Conservation (phyloP, 1,139 yeast species). For the Yamadazyma sp. region DNA sequence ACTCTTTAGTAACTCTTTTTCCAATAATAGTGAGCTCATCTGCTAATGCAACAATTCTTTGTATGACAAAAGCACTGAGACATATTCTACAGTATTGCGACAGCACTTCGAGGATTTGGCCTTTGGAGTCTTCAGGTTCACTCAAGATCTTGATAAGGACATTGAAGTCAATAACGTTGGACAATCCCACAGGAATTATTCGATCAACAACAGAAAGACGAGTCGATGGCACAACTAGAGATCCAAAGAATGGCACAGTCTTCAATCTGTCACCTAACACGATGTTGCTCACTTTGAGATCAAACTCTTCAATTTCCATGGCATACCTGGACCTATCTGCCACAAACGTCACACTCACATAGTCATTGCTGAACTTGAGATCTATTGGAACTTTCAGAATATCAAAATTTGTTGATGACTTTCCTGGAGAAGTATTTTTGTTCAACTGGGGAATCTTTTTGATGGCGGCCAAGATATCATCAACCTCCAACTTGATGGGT, state of each 20-base stretch:
- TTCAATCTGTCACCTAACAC: conserved; percentile 5
- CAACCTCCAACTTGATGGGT: conserved; percentile 17
- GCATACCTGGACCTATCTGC: conserved; percentile 33
- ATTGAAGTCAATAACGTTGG: conserved; percentile 47
- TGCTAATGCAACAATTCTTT: conserved; percentile 30
- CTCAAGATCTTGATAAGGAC: conserved; percentile 37
- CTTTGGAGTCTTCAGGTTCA: conserved; percentile 21
- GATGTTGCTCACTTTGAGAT: conserved; percentile 22
- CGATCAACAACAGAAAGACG: conserved; percentile 39
- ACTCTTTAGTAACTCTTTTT: conserved; percentile 4
- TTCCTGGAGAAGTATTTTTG: neutral
- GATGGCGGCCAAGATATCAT: neutral
- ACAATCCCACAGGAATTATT: conserved; percentile 38
- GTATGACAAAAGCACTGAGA: conserved; percentile 51
- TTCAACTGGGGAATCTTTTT: neutral
- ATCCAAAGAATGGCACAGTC: conserved; percentile 29
- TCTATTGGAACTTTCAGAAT: conserved; percentile 20
- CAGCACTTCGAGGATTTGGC: conserved; percentile 54
- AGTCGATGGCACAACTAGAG: conserved; percentile 39
- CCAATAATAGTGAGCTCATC: conserved; percentile 14
- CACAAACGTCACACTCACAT: conserved; percentile 35
- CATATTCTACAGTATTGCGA: conserved; percentile 60
- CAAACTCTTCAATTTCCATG: conserved; percentile 24
- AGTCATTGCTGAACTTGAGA: conserved; percentile 31
- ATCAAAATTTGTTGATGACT: neutral